Evolutionary conservation across 1,139 yeast genomes (phyloP).

Genomic region (Suhomyces terraborum): DNA sequence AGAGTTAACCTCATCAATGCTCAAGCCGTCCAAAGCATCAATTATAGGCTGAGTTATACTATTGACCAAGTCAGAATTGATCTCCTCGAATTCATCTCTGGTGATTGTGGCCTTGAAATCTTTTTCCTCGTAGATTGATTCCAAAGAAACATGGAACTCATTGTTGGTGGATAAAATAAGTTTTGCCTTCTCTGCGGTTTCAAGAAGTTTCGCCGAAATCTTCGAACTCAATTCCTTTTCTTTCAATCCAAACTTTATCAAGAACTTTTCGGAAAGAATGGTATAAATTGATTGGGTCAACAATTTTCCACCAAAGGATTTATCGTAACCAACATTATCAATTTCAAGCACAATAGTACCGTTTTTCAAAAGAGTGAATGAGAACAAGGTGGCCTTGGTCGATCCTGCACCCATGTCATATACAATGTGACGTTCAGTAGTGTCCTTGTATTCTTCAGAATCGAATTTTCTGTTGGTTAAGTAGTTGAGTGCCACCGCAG

Average conservation of each 20-base stretch:
- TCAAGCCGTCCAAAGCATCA: conserved; percentile 46
- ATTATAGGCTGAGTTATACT: conserved; percentile 58
- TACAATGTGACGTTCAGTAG: conserved; percentile 63
- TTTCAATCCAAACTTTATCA: conserved; percentile 42
- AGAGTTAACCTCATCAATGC: conserved; percentile 53
- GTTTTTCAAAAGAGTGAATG: conserved; percentile 52
- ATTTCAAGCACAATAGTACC: conserved; percentile 53
- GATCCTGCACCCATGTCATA: conserved; percentile 95
- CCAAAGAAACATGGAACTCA: conserved; percentile 74
- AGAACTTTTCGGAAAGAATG: conserved; percentile 59
- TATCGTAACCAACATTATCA: conserved; percentile 71
- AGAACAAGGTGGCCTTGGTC: conserved; percentile 80
- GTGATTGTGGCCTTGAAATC: conserved; percentile 71
- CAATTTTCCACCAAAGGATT: conserved; percentile 69
- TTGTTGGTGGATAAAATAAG: conserved; percentile 81
- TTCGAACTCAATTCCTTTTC: conserved; percentile 49
- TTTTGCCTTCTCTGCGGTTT: conserved; percentile 87
- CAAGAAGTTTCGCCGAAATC: conserved; percentile 68
- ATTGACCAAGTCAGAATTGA: conserved; percentile 43
- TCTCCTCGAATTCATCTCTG: conserved; percentile 76
- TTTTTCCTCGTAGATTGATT: conserved; percentile 64
- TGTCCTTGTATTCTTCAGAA: conserved; percentile 34
- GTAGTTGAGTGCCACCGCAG: conserved; percentile 85
- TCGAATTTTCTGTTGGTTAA: conserved; percentile 52
- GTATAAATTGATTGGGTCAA: conserved; percentile 68